Base-by-base conservation (phyloP, 257 asterid species). In the Scutellaria minor region DNA sequence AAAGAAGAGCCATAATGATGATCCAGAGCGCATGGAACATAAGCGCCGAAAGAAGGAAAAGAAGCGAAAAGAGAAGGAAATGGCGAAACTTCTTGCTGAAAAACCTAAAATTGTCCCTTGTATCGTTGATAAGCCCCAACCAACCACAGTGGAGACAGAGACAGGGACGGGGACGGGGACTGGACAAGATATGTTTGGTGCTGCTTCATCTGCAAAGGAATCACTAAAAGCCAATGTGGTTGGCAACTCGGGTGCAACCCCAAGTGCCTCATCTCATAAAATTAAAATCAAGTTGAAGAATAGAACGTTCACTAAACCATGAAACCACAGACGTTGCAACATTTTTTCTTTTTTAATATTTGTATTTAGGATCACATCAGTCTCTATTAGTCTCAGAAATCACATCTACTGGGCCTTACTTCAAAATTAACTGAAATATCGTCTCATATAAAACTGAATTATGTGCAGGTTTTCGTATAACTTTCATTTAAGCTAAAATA, bases 41-140 rank as follows among this genome's bases (percentile, higher is more conserved):
- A 90, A 84, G 86, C 80, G 91, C 10, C 81, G 72, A 27, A 93
- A 89, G 89, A 91, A 88, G 86, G 97, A 90, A 77, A 91, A 88
- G 90, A 94, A 86, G 75, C 82, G 94, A 57, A 92, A 90, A 78
- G 95, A 92, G 79, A 95, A 95, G 82, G 97, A 92, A 75, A 67
- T 90, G 81, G 84, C 95, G 5, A 89, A 89, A 80, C 76, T 94
- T 45, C 74, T 85, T 13, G 79, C 82, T 11, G 88, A 79, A 7
- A 78, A 78, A 56, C 79, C 86, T 46, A 80, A 79, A 70, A 71
- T 69, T 42, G 48, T 70, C 15, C 74, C 85, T 46, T 6, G 77
- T 1, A 13, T 66, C 20, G 85, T 70, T 31, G 86, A 76, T n/a
- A 13, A 79, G 45, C 81, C 76, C 66, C 70, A 70, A 5, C 80